Conservation (phyloP, 2,329 filamentous ascomycete genomes). For the Colletotrichum sp. region DNA sequence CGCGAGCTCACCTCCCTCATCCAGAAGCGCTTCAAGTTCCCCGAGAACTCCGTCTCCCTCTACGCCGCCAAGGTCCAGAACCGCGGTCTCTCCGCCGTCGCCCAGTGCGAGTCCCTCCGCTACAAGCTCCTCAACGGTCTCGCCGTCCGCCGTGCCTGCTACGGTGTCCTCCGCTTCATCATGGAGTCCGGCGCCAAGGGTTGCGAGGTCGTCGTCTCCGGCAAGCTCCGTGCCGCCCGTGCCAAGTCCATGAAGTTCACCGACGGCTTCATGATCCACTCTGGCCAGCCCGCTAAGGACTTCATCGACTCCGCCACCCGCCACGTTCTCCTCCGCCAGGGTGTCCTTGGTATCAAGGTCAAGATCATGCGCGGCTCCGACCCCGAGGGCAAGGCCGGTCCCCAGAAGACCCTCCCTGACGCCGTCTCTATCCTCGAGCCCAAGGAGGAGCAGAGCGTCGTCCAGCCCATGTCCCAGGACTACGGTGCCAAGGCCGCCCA, state of each 20-base stretch:
- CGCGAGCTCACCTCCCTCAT: slow-evolving; percentile 99
- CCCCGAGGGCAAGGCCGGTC: slow-evolving; percentile 98
- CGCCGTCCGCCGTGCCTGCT: slow-evolving; percentile 97
- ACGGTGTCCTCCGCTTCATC: slow-evolving; percentile 99
- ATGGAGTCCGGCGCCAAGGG: slow-evolving; percentile 99
- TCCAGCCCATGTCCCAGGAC: slow-evolving; percentile 97
- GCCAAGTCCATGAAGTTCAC: slow-evolving; percentile 99
- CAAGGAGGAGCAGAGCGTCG: slow-evolving; percentile 97
- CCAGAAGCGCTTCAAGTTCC: slow-evolving; percentile 99
- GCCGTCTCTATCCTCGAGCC: slow-evolving; percentile 99
- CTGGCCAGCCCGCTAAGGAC: slow-evolving; percentile 98
- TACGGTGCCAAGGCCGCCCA: slow-evolving; percentile 90
- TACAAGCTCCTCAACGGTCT: slow-evolving; percentile 99
- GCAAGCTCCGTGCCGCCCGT: slow-evolving; percentile 98
- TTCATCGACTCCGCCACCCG: slow-evolving; percentile 99
- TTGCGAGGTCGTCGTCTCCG: slow-evolving; percentile 99
- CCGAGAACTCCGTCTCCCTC: slow-evolving; percentile 99
- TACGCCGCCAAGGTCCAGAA: slow-evolving; percentile 99
- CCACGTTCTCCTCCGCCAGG: slow-evolving; percentile 99
- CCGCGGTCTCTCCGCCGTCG: slow-evolving; percentile 98
- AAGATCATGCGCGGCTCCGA: slow-evolving; percentile 99
- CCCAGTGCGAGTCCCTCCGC: slow-evolving; percentile 99
- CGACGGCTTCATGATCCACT: slow-evolving; percentile 99
- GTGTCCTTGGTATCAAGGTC: slow-evolving; percentile 99
- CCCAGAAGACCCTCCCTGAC: slow-evolving; percentile 96